Base-by-base conservation (phyloP, 352 stramenopile species). In the Phytophthora uliginosa region DNA sequence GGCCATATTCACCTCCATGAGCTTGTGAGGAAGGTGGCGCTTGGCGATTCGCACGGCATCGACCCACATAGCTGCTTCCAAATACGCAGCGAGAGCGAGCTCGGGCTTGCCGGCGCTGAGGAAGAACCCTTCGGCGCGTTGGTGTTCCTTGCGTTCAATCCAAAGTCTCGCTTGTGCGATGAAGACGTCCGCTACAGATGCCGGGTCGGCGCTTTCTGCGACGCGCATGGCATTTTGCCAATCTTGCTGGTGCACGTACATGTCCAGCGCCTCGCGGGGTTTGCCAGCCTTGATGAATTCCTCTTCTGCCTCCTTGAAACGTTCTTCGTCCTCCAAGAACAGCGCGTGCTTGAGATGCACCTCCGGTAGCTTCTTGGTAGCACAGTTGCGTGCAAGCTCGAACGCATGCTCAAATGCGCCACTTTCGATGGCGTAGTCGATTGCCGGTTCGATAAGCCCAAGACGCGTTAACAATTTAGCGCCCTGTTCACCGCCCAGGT, bases 191-290 rank as follows among this genome's bases (percentile, higher is more conserved):
- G 92, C 86, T 15, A 98, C 85, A 4, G 90, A 92, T 0, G 91
- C 81, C 0, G 95, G 95, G 59, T 98, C 94, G 55, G 96, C 92
- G 28, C 85, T 92, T 57, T 98, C 94, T 2, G 96, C 95, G 8
- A 99, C 92, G 18, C 95, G 87, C 83, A 98, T 93, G 10, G 95
- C 95, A 58, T 97, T 94, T 52, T 85, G 77, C 93, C 93, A 99
- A 51, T 97, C 89, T 62, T 98, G 91, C 61, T 98, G 93, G 71
- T 99, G 95, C 22, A 98, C 84, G 66, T 98, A 98, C 96, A 99
- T 99, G 50, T 99, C 96, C 57, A 99, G 91, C 10, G 96, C 96
- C 78, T 99, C 96, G 24, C 93, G 85, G 0, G 94, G 95, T 63
- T 98, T 99, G 0, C 87, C 84, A 15, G 95, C 95, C 59, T 97